Percentiles rank a stretch among this genome's conserved stretches.
These are phyloP conservation scores for Helianthus annuus DNA, from an alignment of 129 eudicot genomes.

Conservation along the genomic window DNA sequence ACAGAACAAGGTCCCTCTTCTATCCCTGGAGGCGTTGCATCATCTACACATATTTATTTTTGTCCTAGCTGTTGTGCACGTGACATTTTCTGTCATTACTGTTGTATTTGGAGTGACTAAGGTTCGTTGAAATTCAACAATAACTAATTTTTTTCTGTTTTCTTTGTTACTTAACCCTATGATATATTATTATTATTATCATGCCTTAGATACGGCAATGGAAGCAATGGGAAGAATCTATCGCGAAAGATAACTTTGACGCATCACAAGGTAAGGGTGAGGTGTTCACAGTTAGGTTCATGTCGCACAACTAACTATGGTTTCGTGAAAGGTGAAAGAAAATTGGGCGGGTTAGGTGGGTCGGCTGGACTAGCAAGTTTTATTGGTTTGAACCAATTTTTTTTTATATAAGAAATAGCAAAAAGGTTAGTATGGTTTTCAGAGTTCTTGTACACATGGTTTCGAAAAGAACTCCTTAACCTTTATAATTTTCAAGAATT, in stretches of 20 bases:
- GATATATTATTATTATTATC: neutral
- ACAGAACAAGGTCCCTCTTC: conserved; percentile 64
- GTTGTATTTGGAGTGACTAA: conserved; percentile 54
- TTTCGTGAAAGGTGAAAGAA: too few species aligned
- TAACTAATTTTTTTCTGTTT: neutral
- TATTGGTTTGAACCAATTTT: too few species aligned
- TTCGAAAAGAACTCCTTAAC: too few species aligned
- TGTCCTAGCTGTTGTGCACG: conserved; percentile 73
- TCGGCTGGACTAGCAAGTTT: too few species aligned
- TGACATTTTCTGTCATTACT: conserved; percentile 58
- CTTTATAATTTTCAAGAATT: too few species aligned
- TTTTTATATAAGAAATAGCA: too few species aligned
- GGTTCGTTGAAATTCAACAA: conserved; percentile 32
- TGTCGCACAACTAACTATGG: too few species aligned
- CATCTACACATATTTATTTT: conserved; percentile 80
- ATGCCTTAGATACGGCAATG: conserved; percentile 63
- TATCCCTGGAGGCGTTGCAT: conserved; percentile 73
- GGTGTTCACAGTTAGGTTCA: too few species aligned
- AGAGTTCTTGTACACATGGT: too few species aligned
- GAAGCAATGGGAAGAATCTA: conserved; percentile 70
- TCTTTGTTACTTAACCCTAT: neutral
- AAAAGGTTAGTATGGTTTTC: too few species aligned
- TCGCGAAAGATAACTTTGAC: conserved; percentile 28
- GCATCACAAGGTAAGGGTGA: conserved; percentile 26
- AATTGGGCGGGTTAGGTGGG: too few species aligned